Conservation (phyloP, 2,329 filamentous ascomycete genomes). For the Fusarium torulosum region DNA sequence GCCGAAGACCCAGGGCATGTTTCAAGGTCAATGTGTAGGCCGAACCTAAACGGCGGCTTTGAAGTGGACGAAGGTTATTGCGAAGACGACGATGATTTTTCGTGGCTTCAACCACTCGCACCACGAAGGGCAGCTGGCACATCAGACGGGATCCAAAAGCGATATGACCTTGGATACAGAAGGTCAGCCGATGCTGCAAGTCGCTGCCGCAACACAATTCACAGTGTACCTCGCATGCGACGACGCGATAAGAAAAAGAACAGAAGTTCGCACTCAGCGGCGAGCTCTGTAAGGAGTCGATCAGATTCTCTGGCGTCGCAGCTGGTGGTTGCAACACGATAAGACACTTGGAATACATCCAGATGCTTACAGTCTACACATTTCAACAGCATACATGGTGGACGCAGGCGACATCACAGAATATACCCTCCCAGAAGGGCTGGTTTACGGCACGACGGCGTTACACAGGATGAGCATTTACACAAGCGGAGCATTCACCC, state of each 20-base stretch:
- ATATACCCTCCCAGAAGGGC: conserved; percentile 8
- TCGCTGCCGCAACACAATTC: conserved; percentile 43
- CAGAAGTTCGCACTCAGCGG: conserved; percentile 19
- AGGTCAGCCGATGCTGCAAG: conserved; percentile 45
- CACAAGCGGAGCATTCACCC: conserved; percentile 36
- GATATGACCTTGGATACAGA: conserved; percentile 43
- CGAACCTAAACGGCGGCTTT: conserved; percentile 19
- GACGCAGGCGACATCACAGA: conserved; percentile 24
- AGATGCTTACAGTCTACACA: background rate
- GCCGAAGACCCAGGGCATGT: conserved; percentile 7
- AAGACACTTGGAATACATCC: background rate
- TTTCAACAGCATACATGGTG: conserved; percentile 8
- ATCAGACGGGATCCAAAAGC: conserved; percentile 36
- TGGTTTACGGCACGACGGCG: conserved; percentile 34
- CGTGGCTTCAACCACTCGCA: conserved; percentile 44
- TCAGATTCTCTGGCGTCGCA: conserved; percentile 13
- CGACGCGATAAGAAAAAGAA: conserved; percentile 45
- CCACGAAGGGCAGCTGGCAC: conserved; percentile 16
- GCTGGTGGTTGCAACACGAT: conserved; percentile 12
- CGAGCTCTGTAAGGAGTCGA: conserved; percentile 11
- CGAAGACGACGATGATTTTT: conserved; percentile 45
- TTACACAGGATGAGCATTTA: conserved; percentile 41
- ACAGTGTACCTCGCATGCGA: conserved; percentile 45
- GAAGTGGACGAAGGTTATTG: conserved; percentile 50
- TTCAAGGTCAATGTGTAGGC: conserved; percentile 9